Percentiles rank a stretch among this genome's conserved stretches.
phyloP scores from a whole-genome alignment of 2,329 filamentous ascomycete genomes.

The Aspergillus ochraceoroseus region DNA sequence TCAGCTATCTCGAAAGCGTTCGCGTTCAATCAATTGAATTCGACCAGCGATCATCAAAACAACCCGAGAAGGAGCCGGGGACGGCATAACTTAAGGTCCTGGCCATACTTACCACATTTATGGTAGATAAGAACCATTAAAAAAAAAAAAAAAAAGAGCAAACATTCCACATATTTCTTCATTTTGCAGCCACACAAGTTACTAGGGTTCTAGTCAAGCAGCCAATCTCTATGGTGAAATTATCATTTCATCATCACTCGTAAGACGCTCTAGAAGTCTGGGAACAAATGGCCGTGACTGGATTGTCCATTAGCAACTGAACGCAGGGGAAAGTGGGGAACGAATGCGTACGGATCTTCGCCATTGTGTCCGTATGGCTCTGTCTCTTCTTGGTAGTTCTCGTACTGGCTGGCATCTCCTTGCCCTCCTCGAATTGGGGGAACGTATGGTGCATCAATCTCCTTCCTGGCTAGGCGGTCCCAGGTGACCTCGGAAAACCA shows the following conservation, averaged over 20 bases:
- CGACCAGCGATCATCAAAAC: conserved; percentile 23
- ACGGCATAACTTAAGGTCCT: neutral
- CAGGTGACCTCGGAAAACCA: conserved; percentile 99
- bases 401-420: conserved; percentile 94
- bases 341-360: conserved; percentile 71
- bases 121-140: too few relatives aligned
- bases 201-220: conserved; percentile 4
- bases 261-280: conserved; percentile 58
- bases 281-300: conserved; percentile 70
- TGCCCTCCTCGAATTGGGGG: conserved; percentile 90
- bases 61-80: conserved; percentile 7
- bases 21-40: conserved; percentile 14
- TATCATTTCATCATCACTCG: conserved; percentile 33
- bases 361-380: conserved; percentile 80
- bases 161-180: conserved; percentile 7
- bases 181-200: conserved; percentile 3
- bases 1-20: conserved; percentile 7
- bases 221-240: conserved; percentile 18
- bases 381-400: conserved; percentile 94
- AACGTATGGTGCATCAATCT: conserved; percentile 97
- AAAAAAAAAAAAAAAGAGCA: too few relatives aligned
- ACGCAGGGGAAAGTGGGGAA: neutral
- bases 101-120: conserved; percentile 1
- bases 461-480: conserved; percentile 89
- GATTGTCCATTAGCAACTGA: conserved; percentile 5